phyloP scores from a whole-genome alignment of 75 land plant genomes.

The Chamaecyparis obtusa region DNA sequence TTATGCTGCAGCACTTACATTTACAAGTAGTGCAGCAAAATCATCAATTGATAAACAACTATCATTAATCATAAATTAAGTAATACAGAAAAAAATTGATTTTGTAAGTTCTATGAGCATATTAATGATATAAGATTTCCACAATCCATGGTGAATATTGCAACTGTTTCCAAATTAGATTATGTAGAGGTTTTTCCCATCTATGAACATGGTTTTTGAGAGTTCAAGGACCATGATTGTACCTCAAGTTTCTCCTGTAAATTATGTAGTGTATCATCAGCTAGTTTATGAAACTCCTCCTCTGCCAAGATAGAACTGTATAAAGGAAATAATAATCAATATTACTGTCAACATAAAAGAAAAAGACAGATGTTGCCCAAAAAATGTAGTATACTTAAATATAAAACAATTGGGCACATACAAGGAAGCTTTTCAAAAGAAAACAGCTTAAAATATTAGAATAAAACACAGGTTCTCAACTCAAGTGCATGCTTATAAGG shows the following conservation, averaged over 20 bases:
- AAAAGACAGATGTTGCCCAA: neutral
- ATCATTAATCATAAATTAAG: too few relatives aligned
- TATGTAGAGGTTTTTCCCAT: too few relatives aligned
- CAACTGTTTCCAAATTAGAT: too few relatives aligned
- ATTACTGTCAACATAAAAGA: neutral
- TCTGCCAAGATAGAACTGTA: constrained; percentile 71
- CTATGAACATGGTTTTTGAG: too few relatives aligned
- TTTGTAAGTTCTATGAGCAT: too few relatives aligned
- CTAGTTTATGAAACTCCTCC: constrained; percentile 64
- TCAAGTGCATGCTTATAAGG: neutral
- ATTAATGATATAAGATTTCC: too few relatives aligned
- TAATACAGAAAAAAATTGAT: too few relatives aligned
- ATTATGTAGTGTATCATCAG: constrained; percentile 57
- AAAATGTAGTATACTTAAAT: neutral
- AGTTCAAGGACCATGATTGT: too few relatives aligned
- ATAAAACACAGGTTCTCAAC: neutral
- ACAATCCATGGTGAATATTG: too few relatives aligned
- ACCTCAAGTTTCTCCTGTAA: constrained; percentile 84
- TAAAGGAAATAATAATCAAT: neutral
- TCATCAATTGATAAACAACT: too few relatives aligned
- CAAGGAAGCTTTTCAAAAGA: neutral
- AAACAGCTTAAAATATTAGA: neutral
- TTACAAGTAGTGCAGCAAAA: too few relatives aligned
- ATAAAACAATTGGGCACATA: neutral
- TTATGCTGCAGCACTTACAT: too few relatives aligned